Percentiles rank a stretch among this genome's conserved stretches.
Evolutionary conservation across 768 basidiomycete species (phyloP).

Genomic region (Leccinum longicurvipes): DNA sequence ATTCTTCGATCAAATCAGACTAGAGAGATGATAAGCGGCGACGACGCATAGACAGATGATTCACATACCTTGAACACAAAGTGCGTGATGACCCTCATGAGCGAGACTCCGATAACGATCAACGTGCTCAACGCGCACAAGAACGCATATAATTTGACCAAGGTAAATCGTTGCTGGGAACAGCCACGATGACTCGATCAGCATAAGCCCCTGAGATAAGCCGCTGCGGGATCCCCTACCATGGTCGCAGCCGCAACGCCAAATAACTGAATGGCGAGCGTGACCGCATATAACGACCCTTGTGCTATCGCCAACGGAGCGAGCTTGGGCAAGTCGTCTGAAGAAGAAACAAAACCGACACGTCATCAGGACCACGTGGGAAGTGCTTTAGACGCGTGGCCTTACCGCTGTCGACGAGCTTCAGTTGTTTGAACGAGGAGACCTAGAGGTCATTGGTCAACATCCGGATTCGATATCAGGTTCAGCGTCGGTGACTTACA

Average conservation of each 20-base stretch:
- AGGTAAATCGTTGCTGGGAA: slow-evolving; percentile 48
- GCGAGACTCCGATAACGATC: slow-evolving; percentile 46
- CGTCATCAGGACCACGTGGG: not conserved
- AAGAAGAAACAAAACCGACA: slow-evolving; percentile 20
- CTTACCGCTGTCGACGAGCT: slow-evolving; percentile 44
- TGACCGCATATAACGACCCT: slow-evolving; percentile 53
- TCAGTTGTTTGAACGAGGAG: slow-evolving; percentile 55
- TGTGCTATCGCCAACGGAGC: slow-evolving; percentile 56
- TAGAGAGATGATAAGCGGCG: slow-evolving; percentile 23
- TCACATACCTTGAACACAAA: slow-evolving; percentile 60
- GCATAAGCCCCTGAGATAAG: not conserved
- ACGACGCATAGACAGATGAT: not conserved
- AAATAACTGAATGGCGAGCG: slow-evolving; percentile 50
- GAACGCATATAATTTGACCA: slow-evolving; percentile 57
- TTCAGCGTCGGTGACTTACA: slow-evolving; percentile 11
- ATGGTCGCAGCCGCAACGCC: slow-evolving; percentile 49
- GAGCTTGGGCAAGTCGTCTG: slow-evolving; percentile 43
- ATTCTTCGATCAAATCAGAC: slow-evolving; percentile 59
- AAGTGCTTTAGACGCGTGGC: slow-evolving; percentile 21
- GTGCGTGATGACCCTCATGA: slow-evolving; percentile 60
- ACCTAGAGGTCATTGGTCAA: slow-evolving; percentile 40
- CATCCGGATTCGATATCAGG: not conserved
- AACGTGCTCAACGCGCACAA: slow-evolving; percentile 46
- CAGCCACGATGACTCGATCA: not conserved
- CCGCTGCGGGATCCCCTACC: slow-evolving; percentile 37